Base-by-base conservation (phyloP, 1,139 yeast species). In the Suhomyces ambrosiae region DNA sequence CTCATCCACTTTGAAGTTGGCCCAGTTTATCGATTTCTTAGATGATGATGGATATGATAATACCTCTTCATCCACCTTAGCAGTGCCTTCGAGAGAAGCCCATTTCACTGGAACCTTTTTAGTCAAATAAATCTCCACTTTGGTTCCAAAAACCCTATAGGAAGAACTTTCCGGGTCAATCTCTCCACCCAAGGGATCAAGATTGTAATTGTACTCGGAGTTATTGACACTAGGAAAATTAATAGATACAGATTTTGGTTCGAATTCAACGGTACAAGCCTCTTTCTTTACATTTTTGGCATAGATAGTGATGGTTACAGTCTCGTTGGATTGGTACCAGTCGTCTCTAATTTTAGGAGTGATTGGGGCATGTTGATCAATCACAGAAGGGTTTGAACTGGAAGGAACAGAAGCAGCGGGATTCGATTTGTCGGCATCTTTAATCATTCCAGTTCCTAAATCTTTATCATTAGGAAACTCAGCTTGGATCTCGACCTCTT, bases 311-410 rank as follows among this genome's bases (percentile, higher is more conserved):
- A 90, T 68, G 5, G 82, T 80, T 11, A 89, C 76, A 3, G 63
- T 58, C 1, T 67, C 68, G 11, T 66, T 57, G 14, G 80, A 71
- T 57, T 89, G 96, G 60, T 82, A 88, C 89, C 94, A 89, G 52
- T 89, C 96, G 28, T 75, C 78, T 54, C 83, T 76, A 43, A 82
- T 71, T 42, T 75, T 72, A 33, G 65, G 46, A 34, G 60, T 65
- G 33, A 68, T 47, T 3, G 77, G 76, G 0, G 76, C 75, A 18
- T 61, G 69, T 33, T 61, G 56, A 49, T 64, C 62, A 38, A 69
- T 63, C 9, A 60, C 61, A 12, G 60, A 65, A 18, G 67, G 45
- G 34, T 56, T 58, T 2, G 70, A 58, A 9, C 31, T 37, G 15
- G 24, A 10, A 27, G 40, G 18, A 14, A 28, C 33, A 13, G 40